A percentile compares a stretch with the other conserved stretches of the same genome.
These are phyloP conservation scores for Pleurotus tuber-regium DNA, from an alignment of 768 basidiomycete species.

Conservation along the genomic window DNA sequence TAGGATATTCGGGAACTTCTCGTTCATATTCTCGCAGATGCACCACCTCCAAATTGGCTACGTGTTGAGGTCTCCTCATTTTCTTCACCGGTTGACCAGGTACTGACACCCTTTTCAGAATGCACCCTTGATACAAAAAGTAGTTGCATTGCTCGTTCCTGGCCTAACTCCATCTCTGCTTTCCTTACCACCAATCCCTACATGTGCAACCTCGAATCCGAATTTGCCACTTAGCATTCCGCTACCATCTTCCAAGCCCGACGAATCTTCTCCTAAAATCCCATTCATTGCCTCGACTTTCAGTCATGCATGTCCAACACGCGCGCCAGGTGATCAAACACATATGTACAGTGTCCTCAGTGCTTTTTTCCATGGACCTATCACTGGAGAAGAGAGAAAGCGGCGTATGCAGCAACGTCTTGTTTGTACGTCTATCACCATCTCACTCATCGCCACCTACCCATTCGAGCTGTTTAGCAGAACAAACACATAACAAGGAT, in stretches of 20 bases:
- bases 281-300: conserved; percentile 79
- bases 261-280: conserved; percentile 34
- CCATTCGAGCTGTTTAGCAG: conserved; percentile 37
- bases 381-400: conserved; percentile 79
- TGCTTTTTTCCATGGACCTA: conserved; percentile 77
- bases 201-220: conserved; percentile 57
- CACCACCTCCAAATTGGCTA: conserved; percentile 85
- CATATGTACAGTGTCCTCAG: conserved; percentile 85
- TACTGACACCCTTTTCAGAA: conserved; percentile 46
- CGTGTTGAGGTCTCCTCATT: conserved; percentile 63
- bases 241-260: conserved; percentile 24
- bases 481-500: conserved; percentile 57
- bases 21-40: conserved; percentile 79
- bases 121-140: conserved; percentile 66
- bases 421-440: conserved; percentile 29
- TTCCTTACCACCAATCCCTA: conserved; percentile 66
- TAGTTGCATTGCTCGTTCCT: conserved; percentile 81
- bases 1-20: conserved; percentile 89
- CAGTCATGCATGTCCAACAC: conserved; percentile 90
- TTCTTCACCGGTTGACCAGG: background rate
- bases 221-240: conserved; percentile 45
- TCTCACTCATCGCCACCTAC: background rate
- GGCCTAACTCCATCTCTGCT: conserved; percentile 79
- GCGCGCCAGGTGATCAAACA: conserved; percentile 85
- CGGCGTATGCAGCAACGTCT: conserved; percentile 45